Percentiles rank a stretch among this genome's conserved stretches.
Conservation (phyloP, 2,329 filamentous ascomycete genomes). For the Akanthomyces dipterigenus region DNA sequence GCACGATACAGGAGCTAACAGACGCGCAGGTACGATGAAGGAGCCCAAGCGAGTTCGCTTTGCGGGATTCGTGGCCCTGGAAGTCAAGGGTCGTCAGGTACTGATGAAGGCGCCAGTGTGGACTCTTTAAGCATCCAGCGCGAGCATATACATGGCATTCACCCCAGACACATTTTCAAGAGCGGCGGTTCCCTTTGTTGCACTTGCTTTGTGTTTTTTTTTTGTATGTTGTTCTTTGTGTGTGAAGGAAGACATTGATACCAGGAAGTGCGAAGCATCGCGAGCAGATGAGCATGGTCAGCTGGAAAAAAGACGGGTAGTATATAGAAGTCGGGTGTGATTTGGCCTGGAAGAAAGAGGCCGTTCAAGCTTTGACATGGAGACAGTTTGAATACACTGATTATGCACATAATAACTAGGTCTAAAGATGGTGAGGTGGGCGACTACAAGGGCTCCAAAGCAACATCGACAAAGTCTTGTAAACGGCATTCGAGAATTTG, state of each 20-base stretch:
- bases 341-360: background rate
- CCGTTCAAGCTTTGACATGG: background rate
- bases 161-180: background rate
- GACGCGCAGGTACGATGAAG: constrained; percentile 33
- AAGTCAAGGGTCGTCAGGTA: constrained; percentile 70
- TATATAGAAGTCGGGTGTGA: background rate
- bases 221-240: background rate
- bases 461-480: background rate
- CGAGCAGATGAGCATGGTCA: background rate
- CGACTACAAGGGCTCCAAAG: background rate
- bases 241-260: constrained; percentile 4
- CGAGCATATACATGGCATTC: constrained; percentile 9
- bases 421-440: too few species aligned
- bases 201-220: background rate
- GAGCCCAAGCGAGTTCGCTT: constrained; percentile 59
- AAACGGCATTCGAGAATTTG: too few species aligned
- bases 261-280: background rate
- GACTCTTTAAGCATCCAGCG: constrained; percentile 34
- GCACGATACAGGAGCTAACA: constrained; percentile 20
- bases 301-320: background rate
- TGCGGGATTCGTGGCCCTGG: constrained; percentile 66
- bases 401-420: background rate
- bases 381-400: background rate
- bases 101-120: constrained; percentile 71
- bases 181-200: background rate